These are phyloP conservation scores for Alternaria brassicicola DNA, from an alignment of 2,329 filamentous ascomycete genomes.

Conservation along the genomic window DNA sequence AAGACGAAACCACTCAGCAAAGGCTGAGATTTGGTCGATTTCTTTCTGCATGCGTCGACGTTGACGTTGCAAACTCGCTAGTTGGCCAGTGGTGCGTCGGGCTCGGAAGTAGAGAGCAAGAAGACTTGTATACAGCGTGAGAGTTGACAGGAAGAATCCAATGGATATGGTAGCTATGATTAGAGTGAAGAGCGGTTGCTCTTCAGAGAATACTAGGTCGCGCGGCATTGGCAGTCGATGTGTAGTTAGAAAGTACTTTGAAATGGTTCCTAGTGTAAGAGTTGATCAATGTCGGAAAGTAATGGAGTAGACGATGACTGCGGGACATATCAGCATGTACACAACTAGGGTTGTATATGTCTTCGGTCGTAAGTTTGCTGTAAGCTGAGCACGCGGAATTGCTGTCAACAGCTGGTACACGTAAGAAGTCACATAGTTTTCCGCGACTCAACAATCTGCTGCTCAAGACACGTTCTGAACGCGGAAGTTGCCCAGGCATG, in stretches of 20 bases:
- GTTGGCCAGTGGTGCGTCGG: background rate
- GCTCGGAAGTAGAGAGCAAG: background rate
- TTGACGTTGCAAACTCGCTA: background rate
- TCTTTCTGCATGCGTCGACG: background rate
- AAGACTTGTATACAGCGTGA: background rate
- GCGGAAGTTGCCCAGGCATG: background rate
- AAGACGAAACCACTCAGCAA: background rate
- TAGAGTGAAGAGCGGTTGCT: background rate
- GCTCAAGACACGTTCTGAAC: background rate
- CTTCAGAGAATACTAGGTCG: too few relatives aligned
- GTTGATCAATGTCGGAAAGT: background rate
- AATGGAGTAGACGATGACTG: background rate
- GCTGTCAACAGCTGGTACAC: background rate
- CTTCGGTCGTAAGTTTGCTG: background rate
- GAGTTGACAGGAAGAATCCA: background rate
- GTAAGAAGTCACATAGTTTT: background rate
- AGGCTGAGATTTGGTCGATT: too few relatives aligned
- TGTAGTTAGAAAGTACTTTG: background rate
- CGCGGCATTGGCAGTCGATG: background rate
- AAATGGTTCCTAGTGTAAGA: background rate
- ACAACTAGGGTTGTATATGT: background rate
- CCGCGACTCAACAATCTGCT: background rate
- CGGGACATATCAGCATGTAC: background rate
- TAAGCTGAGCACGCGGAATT: background rate
- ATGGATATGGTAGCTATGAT: background rate